Percentiles rank a stretch among this genome's conserved stretches.
Conservation (phyloP, 2,329 filamentous ascomycete species). For the Cordyceps farinosa region DNA sequence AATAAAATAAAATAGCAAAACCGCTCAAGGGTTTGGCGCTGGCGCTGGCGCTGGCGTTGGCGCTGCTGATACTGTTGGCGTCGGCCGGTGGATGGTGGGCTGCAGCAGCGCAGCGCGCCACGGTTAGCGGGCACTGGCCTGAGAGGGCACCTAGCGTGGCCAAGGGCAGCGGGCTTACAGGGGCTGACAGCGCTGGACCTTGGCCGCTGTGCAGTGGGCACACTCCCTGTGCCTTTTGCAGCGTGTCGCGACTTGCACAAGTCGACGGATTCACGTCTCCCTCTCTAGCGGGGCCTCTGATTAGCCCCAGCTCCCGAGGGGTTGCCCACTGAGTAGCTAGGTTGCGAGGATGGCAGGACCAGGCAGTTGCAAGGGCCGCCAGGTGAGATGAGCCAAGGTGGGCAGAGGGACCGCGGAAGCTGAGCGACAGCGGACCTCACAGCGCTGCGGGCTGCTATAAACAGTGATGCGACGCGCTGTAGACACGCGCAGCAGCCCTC, state of each 20-base stretch:
- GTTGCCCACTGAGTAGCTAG: too few relatives aligned
- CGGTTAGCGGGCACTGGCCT: too few relatives aligned
- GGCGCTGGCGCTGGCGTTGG: not conserved
- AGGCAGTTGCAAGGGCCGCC: too few relatives aligned
- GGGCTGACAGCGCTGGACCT: too few relatives aligned
- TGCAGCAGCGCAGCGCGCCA: not conserved
- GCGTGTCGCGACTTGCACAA: too few relatives aligned
- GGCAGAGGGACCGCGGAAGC: not conserved
- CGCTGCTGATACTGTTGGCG: not conserved
- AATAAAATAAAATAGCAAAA: not conserved
- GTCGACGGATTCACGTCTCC: too few relatives aligned
- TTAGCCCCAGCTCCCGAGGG: too few relatives aligned
- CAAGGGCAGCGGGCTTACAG: not conserved
- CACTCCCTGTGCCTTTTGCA: too few relatives aligned
- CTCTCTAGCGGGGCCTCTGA: too few relatives aligned
- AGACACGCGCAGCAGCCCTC: too few relatives aligned
- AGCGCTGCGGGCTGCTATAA: not conserved
- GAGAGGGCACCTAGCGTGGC: not conserved
- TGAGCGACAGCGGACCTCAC: not conserved
- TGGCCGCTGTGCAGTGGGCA: too few relatives aligned
- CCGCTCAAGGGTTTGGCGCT: conserved; percentile 1
- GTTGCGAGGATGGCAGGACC: too few relatives aligned
- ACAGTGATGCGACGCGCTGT: not conserved
- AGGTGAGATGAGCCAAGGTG: not conserved
- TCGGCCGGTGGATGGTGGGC: not conserved